These are phyloP conservation scores for Purshia tridentata DNA, from an alignment of 306 rosid species.

Conservation along the genomic window DNA sequence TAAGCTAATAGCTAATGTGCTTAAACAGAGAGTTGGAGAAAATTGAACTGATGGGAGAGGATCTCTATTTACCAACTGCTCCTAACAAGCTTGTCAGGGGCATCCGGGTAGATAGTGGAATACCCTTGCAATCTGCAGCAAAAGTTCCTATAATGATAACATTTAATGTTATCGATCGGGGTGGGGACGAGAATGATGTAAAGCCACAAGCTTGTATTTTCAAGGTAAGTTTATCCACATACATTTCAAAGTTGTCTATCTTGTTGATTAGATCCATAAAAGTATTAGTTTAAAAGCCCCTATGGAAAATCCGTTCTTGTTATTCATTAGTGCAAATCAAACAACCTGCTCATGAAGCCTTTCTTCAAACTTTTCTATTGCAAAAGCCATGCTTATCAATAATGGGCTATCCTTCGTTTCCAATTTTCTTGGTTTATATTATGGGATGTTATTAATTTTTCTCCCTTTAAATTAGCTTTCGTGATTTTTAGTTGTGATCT, in stretches of 20 bases:
- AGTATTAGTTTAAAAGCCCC: conserved; percentile 9
- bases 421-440: neutral
- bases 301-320: conserved; percentile 14
- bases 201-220: conserved; percentile 97
- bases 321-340: conserved; percentile 21
- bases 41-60: conserved; percentile 83
- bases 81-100: conserved; percentile 82
- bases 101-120: conserved; percentile 89
- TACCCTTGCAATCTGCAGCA: conserved; percentile 97
- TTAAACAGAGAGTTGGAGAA: conserved; percentile 86
- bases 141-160: conserved; percentile 98
- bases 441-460: no score
- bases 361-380: neutral
- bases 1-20: conserved; percentile 18
- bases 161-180: conserved; percentile 78
- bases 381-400: neutral
- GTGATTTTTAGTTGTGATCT: neutral
- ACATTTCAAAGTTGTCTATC: conserved; percentile 1
- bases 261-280: conserved; percentile 1
- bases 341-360: conserved; percentile 1
- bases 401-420: neutral
- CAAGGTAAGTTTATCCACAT: conserved; percentile 58
- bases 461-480: neutral
- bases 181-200: conserved; percentile 63
- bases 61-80: conserved; percentile 92